Base-by-base conservation (phyloP, 257 asterid genomes). In the Solanum virginianum region DNA sequence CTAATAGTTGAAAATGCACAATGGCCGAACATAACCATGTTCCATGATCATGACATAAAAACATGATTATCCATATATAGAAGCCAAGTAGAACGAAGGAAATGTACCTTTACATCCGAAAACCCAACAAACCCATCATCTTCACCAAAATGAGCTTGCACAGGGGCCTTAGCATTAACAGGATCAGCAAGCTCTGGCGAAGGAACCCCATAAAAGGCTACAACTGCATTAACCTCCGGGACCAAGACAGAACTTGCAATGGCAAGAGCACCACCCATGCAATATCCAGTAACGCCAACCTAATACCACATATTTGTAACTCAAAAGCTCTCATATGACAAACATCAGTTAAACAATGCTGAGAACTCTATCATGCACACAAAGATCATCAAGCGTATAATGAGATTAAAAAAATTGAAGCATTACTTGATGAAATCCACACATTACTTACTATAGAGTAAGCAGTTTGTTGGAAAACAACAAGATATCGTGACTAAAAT, bases 181-280 rank as follows among this genome's bases (percentile, higher is more conserved):
- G 98, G 98, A 88, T 97, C 98, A 1, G 98, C 98, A 86, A 97
- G 98, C 87, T 91, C 89, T 16, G 97, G 86, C 39, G 99, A 91
- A 82, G 98, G 98, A 80, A 95, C 98, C 69, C 99, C 99, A 83
- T 97, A 97, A 86, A 97, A 97, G 86, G 94, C 94, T 68, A 92
- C 98, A 86, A 92, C 98, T 26, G 97, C 98, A 86, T 95, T 98
- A 74, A 94, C 92, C 26, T 91, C 93, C 2, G 98, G 93, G 85
- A 94, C 91, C 89, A 91, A 86, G 57, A 97, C 98, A 85, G 99
- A 93, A 89, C 98, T 97, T 87, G 98, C 99, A 84, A 97, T 89
- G 66, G 98, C 89, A 86, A 97, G 98, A 87, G 99, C 98, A 66
- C 98, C 99, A 59, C 98, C 99, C 99, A 97, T 94, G 93, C 99